phyloP scores from a whole-genome alignment of 306 rosid species.

The Trifolium fragiferum region DNA sequence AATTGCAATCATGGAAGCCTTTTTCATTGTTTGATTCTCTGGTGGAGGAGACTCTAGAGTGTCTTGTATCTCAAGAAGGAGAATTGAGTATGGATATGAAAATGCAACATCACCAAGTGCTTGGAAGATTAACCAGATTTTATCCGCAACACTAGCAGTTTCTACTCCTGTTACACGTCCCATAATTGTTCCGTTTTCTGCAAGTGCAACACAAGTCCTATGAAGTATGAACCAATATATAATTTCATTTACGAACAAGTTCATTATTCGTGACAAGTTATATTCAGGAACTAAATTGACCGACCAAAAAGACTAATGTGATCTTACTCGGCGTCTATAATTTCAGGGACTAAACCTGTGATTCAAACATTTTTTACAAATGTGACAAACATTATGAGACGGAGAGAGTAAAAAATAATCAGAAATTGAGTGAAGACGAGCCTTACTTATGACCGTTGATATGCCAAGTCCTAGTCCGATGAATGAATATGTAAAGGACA shows the following conservation, averaged over 20 bases:
- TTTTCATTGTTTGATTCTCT: conserved; percentile 85
- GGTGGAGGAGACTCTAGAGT: conserved; percentile 83
- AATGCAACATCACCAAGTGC: conserved; percentile 87
- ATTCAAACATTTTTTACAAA: neutral
- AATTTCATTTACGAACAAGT: conserved; percentile 17
- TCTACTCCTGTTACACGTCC: conserved; percentile 72
- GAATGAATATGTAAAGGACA: conserved; percentile 79
- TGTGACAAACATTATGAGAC: neutral
- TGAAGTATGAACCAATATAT: conserved; percentile 24
- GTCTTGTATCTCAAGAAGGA: conserved; percentile 91
- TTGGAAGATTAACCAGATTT: conserved; percentile 68
- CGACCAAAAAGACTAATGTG: neutral
- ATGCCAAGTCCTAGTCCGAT: conserved; percentile 85
- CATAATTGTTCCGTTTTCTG: conserved; percentile 77
- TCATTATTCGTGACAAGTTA: neutral
- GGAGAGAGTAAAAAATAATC: neutral
- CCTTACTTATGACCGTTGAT: conserved; percentile 57
- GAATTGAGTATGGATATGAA: conserved; percentile 77
- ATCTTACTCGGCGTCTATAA: neutral
- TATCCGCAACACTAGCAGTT: conserved; percentile 49
- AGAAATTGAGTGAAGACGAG: conserved; percentile 11
- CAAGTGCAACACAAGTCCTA: conserved; percentile 31
- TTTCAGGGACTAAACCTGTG: neutral
- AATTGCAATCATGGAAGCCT: conserved; percentile 67
- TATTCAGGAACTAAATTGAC: neutral